These are phyloP conservation scores for Solanum dulcamara DNA, from an alignment of 257 asterid genomes.

Conservation along the genomic window DNA sequence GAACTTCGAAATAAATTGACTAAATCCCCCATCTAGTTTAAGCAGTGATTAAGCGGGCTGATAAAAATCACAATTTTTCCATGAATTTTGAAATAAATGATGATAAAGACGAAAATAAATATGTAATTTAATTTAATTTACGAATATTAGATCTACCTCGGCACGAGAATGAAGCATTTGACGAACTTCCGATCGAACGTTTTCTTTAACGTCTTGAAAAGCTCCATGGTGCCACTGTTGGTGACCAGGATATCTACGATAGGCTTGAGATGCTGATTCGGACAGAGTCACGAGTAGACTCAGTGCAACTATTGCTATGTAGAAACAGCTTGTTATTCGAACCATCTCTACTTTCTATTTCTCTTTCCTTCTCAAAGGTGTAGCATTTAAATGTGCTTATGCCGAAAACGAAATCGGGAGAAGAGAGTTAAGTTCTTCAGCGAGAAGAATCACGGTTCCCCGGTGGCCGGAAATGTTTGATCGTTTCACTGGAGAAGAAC, in stretches of 20 bases:
- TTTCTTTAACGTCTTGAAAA: slow-evolving; percentile 86
- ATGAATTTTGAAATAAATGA: not conserved
- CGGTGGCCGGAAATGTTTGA: slow-evolving; percentile 2
- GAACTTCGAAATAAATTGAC: not conserved
- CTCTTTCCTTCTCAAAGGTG: not conserved
- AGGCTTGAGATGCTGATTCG: slow-evolving; percentile 62
- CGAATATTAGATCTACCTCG: slow-evolving; percentile 39
- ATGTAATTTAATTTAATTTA: not conserved
- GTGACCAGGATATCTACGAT: slow-evolving; percentile 93
- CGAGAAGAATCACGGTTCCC: not conserved
- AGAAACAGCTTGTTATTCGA: slow-evolving; percentile 12
- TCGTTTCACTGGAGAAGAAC: slow-evolving; percentile 9
- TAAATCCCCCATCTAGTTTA: not conserved
- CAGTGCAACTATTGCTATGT: slow-evolving; percentile 25
- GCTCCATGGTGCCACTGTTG: slow-evolving; percentile 98
- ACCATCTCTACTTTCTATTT: slow-evolving; percentile 15
- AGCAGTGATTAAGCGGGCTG: not conserved
- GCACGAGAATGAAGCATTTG: slow-evolving; percentile 96
- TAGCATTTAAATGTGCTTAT: not conserved
- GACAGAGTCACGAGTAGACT: slow-evolving; percentile 15
- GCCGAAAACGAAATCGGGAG: not conserved
- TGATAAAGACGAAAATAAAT: not conserved
- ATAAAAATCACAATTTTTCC: not conserved
- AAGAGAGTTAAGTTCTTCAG: not conserved
- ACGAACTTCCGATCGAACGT: slow-evolving; percentile 80